phyloP scores from a whole-genome alignment of 1,284 basidiomycete genomes.

The Apiotrichum porosum region DNA sequence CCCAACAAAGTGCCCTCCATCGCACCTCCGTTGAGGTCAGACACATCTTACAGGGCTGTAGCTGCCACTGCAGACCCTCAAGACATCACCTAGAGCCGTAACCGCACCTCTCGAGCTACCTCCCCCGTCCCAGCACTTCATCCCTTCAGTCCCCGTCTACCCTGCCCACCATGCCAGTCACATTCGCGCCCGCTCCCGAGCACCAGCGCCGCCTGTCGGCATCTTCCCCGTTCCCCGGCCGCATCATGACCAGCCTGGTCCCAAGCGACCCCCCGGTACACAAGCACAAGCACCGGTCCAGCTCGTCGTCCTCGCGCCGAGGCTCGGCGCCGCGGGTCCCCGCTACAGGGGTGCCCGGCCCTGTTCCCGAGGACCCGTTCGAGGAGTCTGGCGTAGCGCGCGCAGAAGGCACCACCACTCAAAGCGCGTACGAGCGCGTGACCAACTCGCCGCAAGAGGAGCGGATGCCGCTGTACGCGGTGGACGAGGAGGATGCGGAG shows the following conservation, averaged over 20 bases:
- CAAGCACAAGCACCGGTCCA: not conserved
- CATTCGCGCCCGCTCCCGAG: conserved; percentile 9
- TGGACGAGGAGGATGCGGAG: conserved; percentile 38
- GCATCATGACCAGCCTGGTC: conserved; percentile 9
- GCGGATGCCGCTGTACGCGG: not conserved
- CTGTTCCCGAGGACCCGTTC: conserved; percentile 1
- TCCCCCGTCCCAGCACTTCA: no score
- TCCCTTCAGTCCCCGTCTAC: no score
- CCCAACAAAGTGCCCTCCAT: no score
- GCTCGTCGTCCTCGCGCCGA: not conserved
- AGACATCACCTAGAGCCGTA: no score
- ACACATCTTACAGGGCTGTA: no score
- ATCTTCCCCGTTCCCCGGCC: conserved; percentile 11
- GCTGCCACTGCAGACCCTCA: no score
- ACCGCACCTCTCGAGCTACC: no score
- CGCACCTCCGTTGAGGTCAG: no score
- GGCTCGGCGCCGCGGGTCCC: not conserved
- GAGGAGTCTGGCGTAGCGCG: not conserved
- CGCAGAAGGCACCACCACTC: not conserved
- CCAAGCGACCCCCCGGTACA: conserved; percentile 5
- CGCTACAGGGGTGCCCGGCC: not conserved
- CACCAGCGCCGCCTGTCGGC: conserved; percentile 2
- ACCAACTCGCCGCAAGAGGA: not conserved
- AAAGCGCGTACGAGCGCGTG: not conserved
- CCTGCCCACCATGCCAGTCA: conserved; percentile 15